Base-by-base conservation (phyloP, 2,329 filamentous ascomycete species). In the Didymella arachidicola region DNA sequence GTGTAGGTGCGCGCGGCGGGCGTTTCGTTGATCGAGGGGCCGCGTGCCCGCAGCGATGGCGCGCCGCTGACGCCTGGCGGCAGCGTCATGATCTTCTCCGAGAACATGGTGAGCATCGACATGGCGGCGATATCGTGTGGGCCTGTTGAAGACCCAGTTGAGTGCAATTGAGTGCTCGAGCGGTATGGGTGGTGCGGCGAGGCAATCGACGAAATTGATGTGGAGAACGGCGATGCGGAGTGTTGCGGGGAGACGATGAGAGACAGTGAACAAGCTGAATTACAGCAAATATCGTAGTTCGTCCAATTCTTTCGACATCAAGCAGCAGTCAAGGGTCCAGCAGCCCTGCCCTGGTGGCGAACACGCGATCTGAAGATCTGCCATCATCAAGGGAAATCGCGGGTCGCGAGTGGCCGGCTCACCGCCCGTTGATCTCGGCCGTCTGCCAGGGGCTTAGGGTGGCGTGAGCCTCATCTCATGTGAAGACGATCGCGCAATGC, bases 401-500 rank as follows among this genome's bases (percentile, higher is more conserved):
- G 51, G 53, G 59, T 63, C 57, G 60, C 62, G 50, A 63, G 49
- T 29, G 72, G 69, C 62, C 68, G 68, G 12, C 48, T 45, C 47
- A 39, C 43, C 39, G 38, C 60, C 49, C 51, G 59, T 36, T 36
- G 32, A 36, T 36, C 32, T 36, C 7, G 32, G 32, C 32, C 16
- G n/a, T 36, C 32, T 36, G 32, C 32, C 32, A 36, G 32, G 32
- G 32, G 32, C 32, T 36, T 7, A 7, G 7, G 32, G 60, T 70
- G 71, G 71, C 72, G 72, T 72, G 70, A 74, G 71, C 22, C 61
- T 75, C 70, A 68, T 67, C 60, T 66, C 64, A 73, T 57, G 49
- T 41, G 32, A 53, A 22, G 19, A 29, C 53, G n/a, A 41, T 16
- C 36, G 18, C 36, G 12, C 7, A 19, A 26, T 8, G n/a, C 32